Evolutionary conservation across 805 yeast species (phyloP).

Genomic region (Nematodospora valgi): DNA sequence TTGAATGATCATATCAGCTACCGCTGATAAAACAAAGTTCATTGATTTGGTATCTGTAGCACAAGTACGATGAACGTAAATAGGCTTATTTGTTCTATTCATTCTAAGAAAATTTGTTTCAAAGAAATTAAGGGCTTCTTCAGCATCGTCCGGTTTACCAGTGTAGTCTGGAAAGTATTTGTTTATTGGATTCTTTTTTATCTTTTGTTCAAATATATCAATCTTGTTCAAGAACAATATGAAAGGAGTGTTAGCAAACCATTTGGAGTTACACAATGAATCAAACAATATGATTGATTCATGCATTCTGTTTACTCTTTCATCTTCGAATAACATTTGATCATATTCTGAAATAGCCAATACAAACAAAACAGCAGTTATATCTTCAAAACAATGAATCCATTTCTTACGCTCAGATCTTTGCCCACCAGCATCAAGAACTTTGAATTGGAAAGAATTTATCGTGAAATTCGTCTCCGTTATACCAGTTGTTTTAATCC

Average conservation of each 20-base stretch:
- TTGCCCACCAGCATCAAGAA: constrained; percentile 96
- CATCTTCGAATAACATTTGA: constrained; percentile 88
- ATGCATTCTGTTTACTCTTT: constrained; percentile 81
- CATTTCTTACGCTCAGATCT: constrained; percentile 87
- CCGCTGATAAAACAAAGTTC: constrained; percentile 88
- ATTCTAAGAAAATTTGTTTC: constrained; percentile 62
- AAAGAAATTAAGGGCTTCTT: constrained; percentile 67
- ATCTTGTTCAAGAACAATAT: constrained; percentile 86
- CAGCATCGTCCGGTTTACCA: constrained; percentile 57
- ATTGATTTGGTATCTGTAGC: constrained; percentile 90
- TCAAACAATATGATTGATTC: constrained; percentile 85
- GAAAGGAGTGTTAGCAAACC: constrained; percentile 85
- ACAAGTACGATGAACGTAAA: constrained; percentile 89
- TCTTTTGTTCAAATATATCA: constrained; percentile 74
- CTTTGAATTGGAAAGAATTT: constrained; percentile 60
- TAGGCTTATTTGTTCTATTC: constrained; percentile 67
- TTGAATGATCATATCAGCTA: constrained; percentile 85
- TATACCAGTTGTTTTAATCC: constrained; percentile 95
- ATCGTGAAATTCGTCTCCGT: constrained; percentile 80
- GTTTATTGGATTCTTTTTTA: constrained; percentile 60
- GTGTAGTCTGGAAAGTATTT: constrained; percentile 75
- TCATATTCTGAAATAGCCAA: constrained; percentile 91
- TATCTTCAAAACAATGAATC: constrained; percentile 92
- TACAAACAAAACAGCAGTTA: constrained; percentile 84
- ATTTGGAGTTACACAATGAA: constrained; percentile 75